Evolutionary conservation across 2,329 filamentous ascomycete genomes (phyloP).

Genomic region (Aspergillus sclerotialis): DNA sequence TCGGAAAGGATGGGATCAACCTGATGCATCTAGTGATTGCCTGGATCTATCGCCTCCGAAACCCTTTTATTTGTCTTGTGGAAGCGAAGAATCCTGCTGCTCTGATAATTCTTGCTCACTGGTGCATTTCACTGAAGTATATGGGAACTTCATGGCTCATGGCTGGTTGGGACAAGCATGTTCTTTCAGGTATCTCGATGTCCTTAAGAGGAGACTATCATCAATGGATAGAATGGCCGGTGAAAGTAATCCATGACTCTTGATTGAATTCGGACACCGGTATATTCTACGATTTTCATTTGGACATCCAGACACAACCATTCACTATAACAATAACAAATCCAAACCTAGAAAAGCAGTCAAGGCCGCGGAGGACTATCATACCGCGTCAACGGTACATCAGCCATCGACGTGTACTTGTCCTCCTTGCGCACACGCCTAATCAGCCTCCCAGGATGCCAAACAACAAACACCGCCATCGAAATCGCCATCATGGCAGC

Average conservation of each 20-base stretch:
- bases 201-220: conserved; percentile 13
- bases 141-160: conserved; percentile 28
- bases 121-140: conserved; percentile 23
- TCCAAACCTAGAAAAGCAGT: too few relatives aligned
- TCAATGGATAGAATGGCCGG: conserved; percentile 23
- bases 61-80: conserved; percentile 14
- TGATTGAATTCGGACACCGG: too few relatives aligned
- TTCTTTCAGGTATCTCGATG: conserved; percentile 18
- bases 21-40: conserved; percentile 22
- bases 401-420: conserved; percentile 9
- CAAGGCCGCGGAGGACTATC: too few relatives aligned
- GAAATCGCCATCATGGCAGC: conserved; percentile 19
- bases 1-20: conserved; percentile 5
- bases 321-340: too few relatives aligned
- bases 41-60: conserved; percentile 23
- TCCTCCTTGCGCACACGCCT: conserved; percentile 9
- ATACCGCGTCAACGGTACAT: conserved; percentile 12
- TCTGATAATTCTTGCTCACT: conserved; percentile 22
- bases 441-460: conserved; percentile 18
- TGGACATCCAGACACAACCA: too few relatives aligned
- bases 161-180: conserved; percentile 26
- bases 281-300: too few relatives aligned
- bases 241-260: background rate
- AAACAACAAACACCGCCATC: conserved; percentile 15
- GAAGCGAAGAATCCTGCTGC: conserved; percentile 20